Evolutionary conservation across 768 basidiomycete species (phyloP), one percentile per base, ranked within the genome.

Genomic region (Leccinum barrowsii): DNA sequence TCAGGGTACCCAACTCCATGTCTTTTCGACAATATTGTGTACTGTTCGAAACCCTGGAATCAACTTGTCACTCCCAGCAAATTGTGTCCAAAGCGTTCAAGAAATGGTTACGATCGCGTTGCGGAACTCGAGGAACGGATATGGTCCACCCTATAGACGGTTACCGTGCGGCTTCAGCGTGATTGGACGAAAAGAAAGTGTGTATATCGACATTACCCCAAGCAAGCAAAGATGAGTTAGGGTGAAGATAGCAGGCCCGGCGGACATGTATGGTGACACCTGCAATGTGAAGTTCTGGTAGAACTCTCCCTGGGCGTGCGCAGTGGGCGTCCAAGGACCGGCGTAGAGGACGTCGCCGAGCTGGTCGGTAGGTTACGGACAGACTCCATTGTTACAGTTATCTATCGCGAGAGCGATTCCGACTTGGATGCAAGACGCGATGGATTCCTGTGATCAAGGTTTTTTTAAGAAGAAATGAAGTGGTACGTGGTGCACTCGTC

Each of bases 201-300:
- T 4, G n/a, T 42, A 6, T 0, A 42, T 42, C 40, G n/a, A 42
- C 8, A 42, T 42, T 24, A 48, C 47, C 47, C 47, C 47, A 48
- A 48, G 47, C 24, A 48, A 57, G 57, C 72, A 68, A 15, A 70
- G 57, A 30, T 72, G 71, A 1, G 67, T 68, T 55, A 72, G 55
- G 6, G 70, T 71, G 51, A 73, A 70, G 47, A 72, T 61, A 24
- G 70, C 70, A 30, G 58, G 67, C 52, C 71, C 71, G 10, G 50
- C 0, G 1, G 46, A 1, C 42, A 59, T 15, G 21, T 55, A 61
- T 7, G 12, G 0, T 0, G 63, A 10, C 3, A 72, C 21, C 6
- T 60, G 62, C 17, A 73, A 13, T 11, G 64, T 59, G 19, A 73
- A 72, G 55, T 73, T 65, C 58, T 73, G 68, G 54, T 73, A 72